Base-by-base conservation (phyloP, 2,329 filamentous ascomycete genomes). In the Aspergillus niger region DNA sequence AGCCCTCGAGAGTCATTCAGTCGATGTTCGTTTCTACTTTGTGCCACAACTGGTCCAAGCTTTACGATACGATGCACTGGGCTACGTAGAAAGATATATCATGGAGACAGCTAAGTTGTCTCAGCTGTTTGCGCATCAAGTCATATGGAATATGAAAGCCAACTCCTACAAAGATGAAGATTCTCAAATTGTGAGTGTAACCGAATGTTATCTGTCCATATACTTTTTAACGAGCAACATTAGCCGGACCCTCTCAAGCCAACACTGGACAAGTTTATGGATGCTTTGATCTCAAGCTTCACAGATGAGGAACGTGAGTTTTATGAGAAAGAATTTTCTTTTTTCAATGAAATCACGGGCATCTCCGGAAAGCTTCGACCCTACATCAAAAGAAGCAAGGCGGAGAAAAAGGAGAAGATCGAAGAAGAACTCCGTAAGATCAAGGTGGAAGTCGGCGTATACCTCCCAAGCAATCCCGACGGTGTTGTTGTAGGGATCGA, bases 121-220 rank as follows among this genome's bases (percentile, higher is more conserved):
- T n/a, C 95, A 98, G 76, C 81, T 98, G 8, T 99, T 99, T 76
- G 94, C 96, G 2, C 96, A 99, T 75, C 95, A 99, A 71, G 98
- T 99, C 67, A 99, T 99, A 73, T 99, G 96, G 95, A 99, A 99
- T 75, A 99, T 99, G 90, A 99, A 98, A 76, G 95, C 95, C 32
- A 99, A 99, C 75, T 91, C 93, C 1, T 99, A 91, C 83, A 99
- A 97, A 76, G 96, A 99, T 66, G 94, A 99, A 70, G 92, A 97
- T 67, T 93, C 90, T 13, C 87, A 90, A 69, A 86, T 96, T 64
- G 89, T 91, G 81, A 82, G 87, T 69, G 38, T 2, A 15, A 17
- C 24, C 0, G 20, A 24, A 28, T 28, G 24, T 13, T 47, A 20
- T 38, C 10, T 28, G 30, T 10, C 32, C 13, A 36, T 13, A 10